These are phyloP conservation scores for Fraxinus baroniana DNA, from an alignment of 305 asterid genomes.

Conservation along the genomic window DNA sequence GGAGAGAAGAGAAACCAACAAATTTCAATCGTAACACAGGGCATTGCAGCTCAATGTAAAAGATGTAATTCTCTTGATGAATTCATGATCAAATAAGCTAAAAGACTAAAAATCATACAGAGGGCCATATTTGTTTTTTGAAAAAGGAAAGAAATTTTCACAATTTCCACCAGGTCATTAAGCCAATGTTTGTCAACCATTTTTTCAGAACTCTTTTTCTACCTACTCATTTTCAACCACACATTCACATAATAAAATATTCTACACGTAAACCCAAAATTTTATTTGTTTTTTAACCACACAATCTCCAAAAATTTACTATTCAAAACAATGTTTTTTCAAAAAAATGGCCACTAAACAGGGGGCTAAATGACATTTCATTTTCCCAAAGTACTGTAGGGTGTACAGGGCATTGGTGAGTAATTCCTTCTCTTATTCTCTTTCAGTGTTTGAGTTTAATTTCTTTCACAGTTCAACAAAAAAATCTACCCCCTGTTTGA, in stretches of 20 bases:
- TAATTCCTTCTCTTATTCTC: not conserved
- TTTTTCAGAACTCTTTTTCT: no score
- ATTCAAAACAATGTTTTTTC: no score
- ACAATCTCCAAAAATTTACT: no score
- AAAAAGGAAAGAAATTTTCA: not conserved
- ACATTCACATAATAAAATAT: not conserved
- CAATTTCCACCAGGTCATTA: not conserved
- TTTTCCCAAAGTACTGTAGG: not conserved
- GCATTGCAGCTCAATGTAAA: not conserved
- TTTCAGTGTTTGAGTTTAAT: not conserved
- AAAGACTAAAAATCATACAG: not conserved
- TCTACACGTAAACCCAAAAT: not conserved
- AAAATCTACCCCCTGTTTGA: not conserved
- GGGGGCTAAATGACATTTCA: not conserved
- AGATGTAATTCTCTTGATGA: not conserved
- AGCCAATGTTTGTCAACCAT: not conserved
- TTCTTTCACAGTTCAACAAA: not conserved
- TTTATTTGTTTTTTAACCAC: no score
- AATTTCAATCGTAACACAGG: not conserved
- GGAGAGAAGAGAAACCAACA: not conserved
- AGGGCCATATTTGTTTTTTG: not conserved
- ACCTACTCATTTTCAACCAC: not conserved
- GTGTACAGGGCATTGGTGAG: not conserved
- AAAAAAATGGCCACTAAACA: not conserved
- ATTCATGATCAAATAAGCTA: not conserved